A percentile compares a stretch with the other conserved stretches of the same genome.
These are phyloP conservation scores for Penicillium odoratum DNA, from an alignment of 495 filamentous ascomycete species.

Conservation along the genomic window DNA sequence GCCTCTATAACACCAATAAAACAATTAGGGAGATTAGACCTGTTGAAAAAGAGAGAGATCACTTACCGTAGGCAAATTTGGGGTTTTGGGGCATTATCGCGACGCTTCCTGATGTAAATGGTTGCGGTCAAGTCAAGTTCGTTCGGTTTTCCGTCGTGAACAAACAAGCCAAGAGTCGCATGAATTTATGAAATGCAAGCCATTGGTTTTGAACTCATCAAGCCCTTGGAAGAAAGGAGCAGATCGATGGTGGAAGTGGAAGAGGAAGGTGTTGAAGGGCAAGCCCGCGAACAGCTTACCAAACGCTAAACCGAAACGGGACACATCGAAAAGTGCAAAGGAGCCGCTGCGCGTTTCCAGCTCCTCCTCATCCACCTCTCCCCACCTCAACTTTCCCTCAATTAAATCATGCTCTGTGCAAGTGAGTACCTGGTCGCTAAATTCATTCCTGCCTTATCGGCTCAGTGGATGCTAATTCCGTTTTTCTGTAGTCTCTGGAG, in stretches of 20 bases:
- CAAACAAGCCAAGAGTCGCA: neutral
- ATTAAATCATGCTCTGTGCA: slow-evolving; percentile 66
- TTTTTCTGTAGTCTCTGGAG: slow-evolving; percentile 77
- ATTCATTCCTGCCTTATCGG: slow-evolving; percentile 15
- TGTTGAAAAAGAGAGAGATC: neutral
- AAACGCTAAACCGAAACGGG: slow-evolving; percentile 40
- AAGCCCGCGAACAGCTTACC: slow-evolving; percentile 25
- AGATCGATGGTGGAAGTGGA: neutral
- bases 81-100: slow-evolving; percentile 46
- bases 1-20: slow-evolving; percentile 30
- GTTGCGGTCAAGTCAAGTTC: slow-evolving; percentile 15
- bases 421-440: slow-evolving; percentile 50
- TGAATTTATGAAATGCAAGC: neutral
- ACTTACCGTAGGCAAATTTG: slow-evolving; percentile 50
- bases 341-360: slow-evolving; percentile 36
- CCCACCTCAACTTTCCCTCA: slow-evolving; percentile 26
- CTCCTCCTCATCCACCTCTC: slow-evolving; percentile 26
- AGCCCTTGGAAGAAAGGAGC: neutral
- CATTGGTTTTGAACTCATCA: neutral
- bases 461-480: slow-evolving; percentile 12
- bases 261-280: neutral
- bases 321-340: slow-evolving; percentile 45
- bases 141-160: slow-evolving; percentile 10
- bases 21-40: neutral
- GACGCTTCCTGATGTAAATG: slow-evolving; percentile 9